phyloP scores from a whole-genome alignment of 2,329 filamentous ascomycete genomes.

The Ascochyta fabae region DNA sequence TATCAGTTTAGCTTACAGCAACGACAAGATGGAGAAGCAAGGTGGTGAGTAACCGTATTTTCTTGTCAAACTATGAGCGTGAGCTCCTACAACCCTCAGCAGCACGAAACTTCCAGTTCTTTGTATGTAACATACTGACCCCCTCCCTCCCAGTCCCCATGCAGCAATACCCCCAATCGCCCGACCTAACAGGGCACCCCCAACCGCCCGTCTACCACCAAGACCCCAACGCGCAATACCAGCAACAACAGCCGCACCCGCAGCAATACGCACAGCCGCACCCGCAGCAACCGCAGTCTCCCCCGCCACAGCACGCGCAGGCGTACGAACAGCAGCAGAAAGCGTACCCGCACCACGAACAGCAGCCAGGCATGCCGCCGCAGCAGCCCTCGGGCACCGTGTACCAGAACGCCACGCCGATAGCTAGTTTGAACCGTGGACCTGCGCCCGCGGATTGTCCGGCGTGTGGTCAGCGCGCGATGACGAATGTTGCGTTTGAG shows the following conservation, averaged over 20 bases:
- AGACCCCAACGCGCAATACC: slow-evolving; percentile 34
- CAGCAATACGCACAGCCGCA: background rate
- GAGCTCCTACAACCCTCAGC: background rate
- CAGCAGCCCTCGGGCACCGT: slow-evolving; percentile 43
- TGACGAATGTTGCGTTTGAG: slow-evolving; percentile 47
- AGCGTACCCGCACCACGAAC: slow-evolving; percentile 10
- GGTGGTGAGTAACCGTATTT: slow-evolving; percentile 33
- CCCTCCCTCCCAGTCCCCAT: slow-evolving; percentile 38
- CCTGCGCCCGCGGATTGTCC: slow-evolving; percentile 58
- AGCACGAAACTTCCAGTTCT: background rate
- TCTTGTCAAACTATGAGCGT: background rate
- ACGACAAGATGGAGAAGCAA: slow-evolving; percentile 45
- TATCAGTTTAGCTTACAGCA: background rate
- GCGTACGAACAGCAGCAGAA: slow-evolving; percentile 12
- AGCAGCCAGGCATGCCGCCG: slow-evolving; percentile 43
- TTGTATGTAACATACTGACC: slow-evolving; percentile 19
- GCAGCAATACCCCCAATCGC: slow-evolving; percentile 47
- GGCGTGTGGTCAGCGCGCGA: slow-evolving; percentile 50
- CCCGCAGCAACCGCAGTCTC: slow-evolving; percentile 30
- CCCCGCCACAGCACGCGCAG: slow-evolving; percentile 29
- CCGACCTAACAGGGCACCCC: slow-evolving; percentile 33
- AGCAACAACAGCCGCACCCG: slow-evolving; percentile 11
- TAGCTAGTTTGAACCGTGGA: slow-evolving; percentile 39
- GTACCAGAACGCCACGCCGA: slow-evolving; percentile 47
- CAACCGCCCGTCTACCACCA: slow-evolving; percentile 44